Evolutionary conservation across 2,329 filamentous ascomycete species (phyloP).

Genomic region (Fusarium incarnatum): DNA sequence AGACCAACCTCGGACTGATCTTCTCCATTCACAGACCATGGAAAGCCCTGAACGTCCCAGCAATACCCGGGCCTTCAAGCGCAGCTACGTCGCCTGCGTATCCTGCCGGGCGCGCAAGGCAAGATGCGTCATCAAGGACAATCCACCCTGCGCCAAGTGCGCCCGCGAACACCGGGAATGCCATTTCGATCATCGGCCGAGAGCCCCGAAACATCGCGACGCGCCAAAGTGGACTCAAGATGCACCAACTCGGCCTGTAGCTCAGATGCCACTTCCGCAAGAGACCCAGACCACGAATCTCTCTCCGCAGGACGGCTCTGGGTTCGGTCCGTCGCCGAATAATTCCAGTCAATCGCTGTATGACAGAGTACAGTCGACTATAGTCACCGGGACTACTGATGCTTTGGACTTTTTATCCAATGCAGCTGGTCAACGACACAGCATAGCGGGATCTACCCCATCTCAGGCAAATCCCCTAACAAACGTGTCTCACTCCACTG

Average conservation of each 20-base stretch:
- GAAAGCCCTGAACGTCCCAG: slow-evolving; percentile 14
- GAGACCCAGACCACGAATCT: neutral
- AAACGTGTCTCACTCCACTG: neutral
- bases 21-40: slow-evolving; percentile 3
- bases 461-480: neutral
- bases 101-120: slow-evolving; percentile 33
- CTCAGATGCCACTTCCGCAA: neutral
- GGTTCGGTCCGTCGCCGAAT: neutral
- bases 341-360: slow-evolving; percentile 13
- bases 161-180: slow-evolving; percentile 33
- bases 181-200: slow-evolving; percentile 22
- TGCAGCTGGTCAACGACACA: slow-evolving; percentile 21
- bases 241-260: neutral
- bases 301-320: neutral
- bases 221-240: slow-evolving; percentile 27
- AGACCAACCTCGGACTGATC: neutral
- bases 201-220: slow-evolving; percentile 23
- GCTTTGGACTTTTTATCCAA: slow-evolving; percentile 31
- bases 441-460: slow-evolving; percentile 10
- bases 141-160: slow-evolving; percentile 34
- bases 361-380: slow-evolving; percentile 21
- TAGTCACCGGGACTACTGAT: slow-evolving; percentile 32
- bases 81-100: slow-evolving; percentile 36
- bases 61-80: slow-evolving; percentile 23
- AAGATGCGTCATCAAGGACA: slow-evolving; percentile 31